A percentile compares a stretch with the other conserved stretches of the same genome.
Conservation (phyloP, 805 yeast species). For the Saturnispora dispora region DNA sequence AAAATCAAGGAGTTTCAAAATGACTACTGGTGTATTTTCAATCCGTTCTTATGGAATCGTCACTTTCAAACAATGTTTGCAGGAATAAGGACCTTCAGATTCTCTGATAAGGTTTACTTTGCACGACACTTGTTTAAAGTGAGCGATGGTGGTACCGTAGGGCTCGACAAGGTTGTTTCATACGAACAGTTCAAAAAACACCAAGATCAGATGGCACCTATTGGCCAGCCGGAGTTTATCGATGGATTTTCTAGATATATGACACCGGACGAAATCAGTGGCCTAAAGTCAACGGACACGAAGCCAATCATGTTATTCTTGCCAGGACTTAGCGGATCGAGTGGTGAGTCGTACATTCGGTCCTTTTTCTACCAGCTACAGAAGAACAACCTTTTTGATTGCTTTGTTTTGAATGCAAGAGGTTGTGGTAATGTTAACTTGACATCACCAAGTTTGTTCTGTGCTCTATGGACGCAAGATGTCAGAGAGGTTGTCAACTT, state of each 20-base stretch:
- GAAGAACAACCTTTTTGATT: slow-evolving; percentile 40
- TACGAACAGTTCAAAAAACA: slow-evolving; percentile 20
- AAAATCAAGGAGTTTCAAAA: slow-evolving; percentile 36
- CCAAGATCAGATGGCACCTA: slow-evolving; percentile 23
- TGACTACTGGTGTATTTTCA: slow-evolving; percentile 43
- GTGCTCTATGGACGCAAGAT: slow-evolving; percentile 67
- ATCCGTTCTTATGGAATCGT: slow-evolving; percentile 63
- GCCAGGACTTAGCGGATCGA: slow-evolving; percentile 81
- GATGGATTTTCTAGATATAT: slow-evolving; percentile 49
- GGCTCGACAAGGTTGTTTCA: slow-evolving; percentile 64
- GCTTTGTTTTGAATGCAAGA: slow-evolving; percentile 60
- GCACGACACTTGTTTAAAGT: slow-evolving; percentile 58
- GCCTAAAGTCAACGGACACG: slow-evolving; percentile 22
- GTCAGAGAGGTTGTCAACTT: slow-evolving; percentile 45
- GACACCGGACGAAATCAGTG: slow-evolving; percentile 35
- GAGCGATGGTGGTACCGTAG: slow-evolving; percentile 61
- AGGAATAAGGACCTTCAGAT: slow-evolving; percentile 43
- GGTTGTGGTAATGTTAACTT: slow-evolving; percentile 68
- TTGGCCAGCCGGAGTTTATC: slow-evolving; percentile 30
- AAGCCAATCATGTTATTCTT: slow-evolving; percentile 55
- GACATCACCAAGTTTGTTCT: slow-evolving; percentile 61
- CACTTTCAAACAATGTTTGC: slow-evolving; percentile 70
- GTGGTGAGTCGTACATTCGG: slow-evolving; percentile 71
- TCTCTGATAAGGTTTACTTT: slow-evolving; percentile 50
- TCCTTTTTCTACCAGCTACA: slow-evolving; percentile 38